phyloP scores from a whole-genome alignment of 331 rosid genomes.

The Arachis monticola region DNA sequence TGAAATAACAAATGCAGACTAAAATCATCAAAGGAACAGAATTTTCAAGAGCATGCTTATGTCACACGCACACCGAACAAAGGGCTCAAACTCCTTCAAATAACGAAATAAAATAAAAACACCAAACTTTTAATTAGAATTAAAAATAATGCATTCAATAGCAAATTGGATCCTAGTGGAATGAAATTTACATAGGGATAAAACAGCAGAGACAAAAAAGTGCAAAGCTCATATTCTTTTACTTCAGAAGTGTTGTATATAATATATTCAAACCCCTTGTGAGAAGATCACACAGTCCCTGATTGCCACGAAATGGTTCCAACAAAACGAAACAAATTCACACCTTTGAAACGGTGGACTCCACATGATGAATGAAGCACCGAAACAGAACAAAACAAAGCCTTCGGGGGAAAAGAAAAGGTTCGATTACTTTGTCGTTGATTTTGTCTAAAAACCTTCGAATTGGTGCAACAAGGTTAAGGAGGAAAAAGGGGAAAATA shows the following conservation, averaged over 20 bases:
- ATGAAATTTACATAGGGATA: conserved; percentile 12
- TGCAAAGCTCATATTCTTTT: neutral
- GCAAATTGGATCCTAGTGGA: conserved; percentile 31
- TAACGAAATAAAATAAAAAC: neutral
- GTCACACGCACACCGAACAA: neutral
- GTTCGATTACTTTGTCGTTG: neutral
- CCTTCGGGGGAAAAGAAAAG: neutral
- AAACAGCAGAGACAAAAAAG: conserved; percentile 2
- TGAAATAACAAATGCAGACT: conserved; percentile 10
- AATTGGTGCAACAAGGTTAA: neutral
- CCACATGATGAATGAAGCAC: neutral
- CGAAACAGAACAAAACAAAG: neutral
- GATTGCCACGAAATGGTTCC: neutral
- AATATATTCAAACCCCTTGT: neutral
- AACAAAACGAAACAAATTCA: neutral
- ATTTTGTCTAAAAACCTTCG: neutral
- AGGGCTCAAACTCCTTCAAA: neutral
- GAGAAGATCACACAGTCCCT: conserved; percentile 32
- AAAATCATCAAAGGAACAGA: conserved; percentile 10
- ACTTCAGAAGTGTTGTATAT: neutral
- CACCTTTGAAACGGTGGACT: neutral
- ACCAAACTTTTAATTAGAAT: neutral
- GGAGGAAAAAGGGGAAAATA: neutral
- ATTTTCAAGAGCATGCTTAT: neutral
- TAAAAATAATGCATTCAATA: conserved; percentile 4